Evolutionary conservation across 2,329 filamentous ascomycete species (phyloP).

Genomic region (Penicillium sp.): DNA sequence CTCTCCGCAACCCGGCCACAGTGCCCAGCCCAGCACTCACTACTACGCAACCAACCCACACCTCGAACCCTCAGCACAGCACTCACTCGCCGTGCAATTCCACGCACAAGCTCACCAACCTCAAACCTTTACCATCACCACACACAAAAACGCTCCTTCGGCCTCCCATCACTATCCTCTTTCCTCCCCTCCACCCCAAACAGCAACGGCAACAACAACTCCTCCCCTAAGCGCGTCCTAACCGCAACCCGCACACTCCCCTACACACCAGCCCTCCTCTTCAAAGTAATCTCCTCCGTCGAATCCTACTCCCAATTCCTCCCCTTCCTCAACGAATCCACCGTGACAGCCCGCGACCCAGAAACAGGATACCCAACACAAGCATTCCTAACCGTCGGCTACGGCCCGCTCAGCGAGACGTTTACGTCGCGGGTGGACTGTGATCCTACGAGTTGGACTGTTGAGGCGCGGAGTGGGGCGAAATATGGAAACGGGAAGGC

Average conservation of each 20-base stretch:
- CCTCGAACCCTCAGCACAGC: constrained; percentile 23
- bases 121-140: constrained; percentile 8
- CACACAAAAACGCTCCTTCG: constrained; percentile 30
- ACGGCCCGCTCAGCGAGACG: constrained; percentile 79
- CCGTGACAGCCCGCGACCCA: constrained; percentile 75
- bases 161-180: constrained; percentile 40
- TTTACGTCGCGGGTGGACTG: constrained; percentile 84
- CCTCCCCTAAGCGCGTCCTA: constrained; percentile 66
- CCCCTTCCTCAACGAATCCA: constrained; percentile 83
- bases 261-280: constrained; percentile 74
- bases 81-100: constrained; percentile 16
- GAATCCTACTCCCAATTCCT: constrained; percentile 84
- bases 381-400: constrained; percentile 83
- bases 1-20: constrained; percentile 3
- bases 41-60: constrained; percentile 2
- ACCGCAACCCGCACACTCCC: constrained; percentile 77
- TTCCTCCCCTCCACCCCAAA: constrained; percentile 31
- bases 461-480: constrained; percentile 71
- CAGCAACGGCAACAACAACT: constrained; percentile 33
- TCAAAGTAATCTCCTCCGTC: constrained; percentile 86
- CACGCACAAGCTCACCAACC: constrained; percentile 8
- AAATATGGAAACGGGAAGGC: constrained; percentile 52
- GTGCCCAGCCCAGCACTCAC: not conserved
- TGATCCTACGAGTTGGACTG: constrained; percentile 67
- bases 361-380: constrained; percentile 64